A percentile compares a stretch with the other conserved stretches of the same genome.
Conservation (phyloP, 805 yeast species). For the Ogataea naganishii region DNA sequence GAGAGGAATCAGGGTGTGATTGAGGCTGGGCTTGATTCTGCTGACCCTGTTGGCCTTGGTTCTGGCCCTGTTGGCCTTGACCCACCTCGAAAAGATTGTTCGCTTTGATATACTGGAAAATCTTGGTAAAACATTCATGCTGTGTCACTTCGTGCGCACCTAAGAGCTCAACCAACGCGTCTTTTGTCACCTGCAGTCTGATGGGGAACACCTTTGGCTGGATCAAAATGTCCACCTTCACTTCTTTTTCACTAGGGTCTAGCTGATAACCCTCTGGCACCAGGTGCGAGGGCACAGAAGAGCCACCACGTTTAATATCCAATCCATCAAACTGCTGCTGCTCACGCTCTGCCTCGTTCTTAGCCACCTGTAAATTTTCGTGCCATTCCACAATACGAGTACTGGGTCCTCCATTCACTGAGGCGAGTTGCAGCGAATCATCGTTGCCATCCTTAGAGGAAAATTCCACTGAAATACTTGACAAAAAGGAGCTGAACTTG, state of each 20-base stretch:
- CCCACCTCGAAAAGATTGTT: constrained; percentile 26
- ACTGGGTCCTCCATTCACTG: constrained; percentile 22
- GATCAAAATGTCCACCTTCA: constrained; percentile 64
- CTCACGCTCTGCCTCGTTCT: constrained; percentile 21
- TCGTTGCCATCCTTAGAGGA: constrained; percentile 18
- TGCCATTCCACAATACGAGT: constrained; percentile 80
- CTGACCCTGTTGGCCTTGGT: constrained; percentile 5
- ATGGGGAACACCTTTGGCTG: constrained; percentile 75
- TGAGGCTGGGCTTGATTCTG: constrained; percentile 14
- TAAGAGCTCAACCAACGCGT: constrained; percentile 52
- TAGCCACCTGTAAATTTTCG: constrained; percentile 36
- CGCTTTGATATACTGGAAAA: constrained; percentile 27
- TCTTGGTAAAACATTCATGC: constrained; percentile 57
- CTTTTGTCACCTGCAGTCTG: constrained; percentile 54
- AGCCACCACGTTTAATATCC: constrained; percentile 76
- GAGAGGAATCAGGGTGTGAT: background rate
- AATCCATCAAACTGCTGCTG: constrained; percentile 70
- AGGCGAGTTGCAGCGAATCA: constrained; percentile 12
- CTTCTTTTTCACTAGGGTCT: constrained; percentile 29
- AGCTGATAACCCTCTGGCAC: constrained; percentile 16
- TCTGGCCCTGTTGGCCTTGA: constrained; percentile 11
- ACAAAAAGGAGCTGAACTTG: constrained; percentile 71
- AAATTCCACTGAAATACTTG: constrained; percentile 79
- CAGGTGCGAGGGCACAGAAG: constrained; percentile 19
- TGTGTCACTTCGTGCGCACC: constrained; percentile 77